Evolutionary conservation across 2,329 filamentous ascomycete species (phyloP), one percentile per base, ranked within the genome.

Genomic region (Dactylellina drechsleri): DNA sequence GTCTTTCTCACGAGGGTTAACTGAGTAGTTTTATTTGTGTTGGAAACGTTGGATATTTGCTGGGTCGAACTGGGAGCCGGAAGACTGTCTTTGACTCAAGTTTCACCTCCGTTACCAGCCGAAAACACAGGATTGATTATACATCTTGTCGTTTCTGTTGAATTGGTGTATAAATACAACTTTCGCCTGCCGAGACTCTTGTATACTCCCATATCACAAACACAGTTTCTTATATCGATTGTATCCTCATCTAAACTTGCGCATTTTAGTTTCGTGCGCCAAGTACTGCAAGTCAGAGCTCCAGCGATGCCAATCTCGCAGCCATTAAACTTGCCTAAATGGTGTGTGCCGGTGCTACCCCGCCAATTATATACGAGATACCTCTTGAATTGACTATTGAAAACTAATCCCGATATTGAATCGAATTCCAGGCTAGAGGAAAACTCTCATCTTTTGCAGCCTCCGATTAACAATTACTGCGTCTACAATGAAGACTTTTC

Each of bases 381-480:
- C 26, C 60, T 10, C 10, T 36, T 10, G 31, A 36, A 36, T 7
- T 10, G 31, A 23, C 31, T 4, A 8, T 8, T 36, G 23, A 36
- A 36, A 4, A 36, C 31, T 36, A 36, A 36, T 10, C 31, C 31
- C 6, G 31, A 36, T 36, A 36, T 10, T 10, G 31, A 36, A 68
- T 56, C 23, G 2, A 53, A 57, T 18, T 59, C 49, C 77, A 97
- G 93, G 94, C 89, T 99, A 47, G 87, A 92, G 80, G 88, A 93
- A 81, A 98, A 98, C 83, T 90, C 91, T 0, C 93, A 98, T 81
- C 89, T 98, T 76, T 88, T 97, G 70, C 89, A 97, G 82, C 95
- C 95, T 0, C 95, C 95, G 0, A 90, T 98, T 80, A 97, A 97
- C 84, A 98, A 98, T 84, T 96, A 95, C 85, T 97, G 93, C 84